Evolutionary conservation across 2,329 filamentous ascomycete genomes (phyloP), one percentile per base, ranked within the genome.

Genomic region (Pseudogymnoascus sp.): DNA sequence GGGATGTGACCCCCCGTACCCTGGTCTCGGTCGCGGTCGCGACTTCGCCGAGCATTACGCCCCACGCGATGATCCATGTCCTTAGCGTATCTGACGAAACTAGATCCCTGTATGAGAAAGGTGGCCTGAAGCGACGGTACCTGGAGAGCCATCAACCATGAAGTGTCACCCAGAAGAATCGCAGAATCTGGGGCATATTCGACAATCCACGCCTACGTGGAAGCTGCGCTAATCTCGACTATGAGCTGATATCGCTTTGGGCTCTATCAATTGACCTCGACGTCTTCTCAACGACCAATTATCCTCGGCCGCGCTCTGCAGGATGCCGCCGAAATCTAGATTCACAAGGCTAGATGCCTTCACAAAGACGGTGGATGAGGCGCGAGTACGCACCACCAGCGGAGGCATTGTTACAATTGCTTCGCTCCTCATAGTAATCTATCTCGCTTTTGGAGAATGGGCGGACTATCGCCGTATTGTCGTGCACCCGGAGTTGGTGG

Each of bases 361-460:
- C 76, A 96, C 93, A 61, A 99, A 99, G 79, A 99, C 95, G 11
- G 95, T 99, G 70, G 95, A 99, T 76, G 95, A 99, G 86, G 95
- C 96, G 69, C 87, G 95, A 71, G 87, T 99, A 74, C 89, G 96
- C 72, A 99, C 95, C 34, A 97, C 93, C 5, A 96, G 92, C 2
- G 95, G 95, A 68, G 95, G 95, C 69, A 86, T 99, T 70, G 91
- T 99, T 72, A 99, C 95, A 63, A 92, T 99, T 71, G 84, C 88
- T 68, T 97, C 93, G 65, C 80, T 99, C 71, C 75, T 99, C 60
- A 84, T 97, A 62, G 91, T 99, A 62, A 74, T 97, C 49, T 97
- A 89, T 77, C 83, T 99, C 69, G 84, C 92, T 25, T 93, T 90
- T 88, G 92, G 93, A 76, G 95, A 99, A 87, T 99, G 95, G 93